Base-by-base conservation (phyloP, 257 asterid genomes). In the Solanum megistacrolobum region DNA sequence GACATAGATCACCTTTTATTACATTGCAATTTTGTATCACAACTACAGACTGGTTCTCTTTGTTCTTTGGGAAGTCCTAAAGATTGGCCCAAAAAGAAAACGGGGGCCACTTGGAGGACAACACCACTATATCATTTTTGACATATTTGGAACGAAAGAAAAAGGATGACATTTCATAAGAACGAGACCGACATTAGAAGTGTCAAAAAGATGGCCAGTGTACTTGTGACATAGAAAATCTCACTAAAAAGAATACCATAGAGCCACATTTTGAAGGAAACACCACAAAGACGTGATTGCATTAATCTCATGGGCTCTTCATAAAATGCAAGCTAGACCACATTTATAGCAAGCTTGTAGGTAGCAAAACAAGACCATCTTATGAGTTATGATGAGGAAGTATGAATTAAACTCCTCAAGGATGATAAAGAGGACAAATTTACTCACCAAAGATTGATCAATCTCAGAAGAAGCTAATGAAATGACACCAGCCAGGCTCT, bases 401-500 rank as follows among this genome's bases (percentile, higher is more conserved):
- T 18, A 82, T 48, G 69, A 82, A 29, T 48, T 82, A 18, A 81
- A 55, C n/a, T 81, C 29, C 85, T 81, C 78, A 11, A 25, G 60
- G 34, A 86, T 55, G 36, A 32, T 87, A 85, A 46, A 41, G 16
- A 84, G 84, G 84, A 83, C 52, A 73, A 8, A 68, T n/a, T 48
- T n/a, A 90, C 95, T 89, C 72, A 96, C 99, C 96, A 95, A 89
- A 89, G 98, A 92, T 69, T 93, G 92, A 88, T 95, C 98, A 52
- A 96, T 93, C 91, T 94, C 96, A 21, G 94, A 91, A 84, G 98
- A 93, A 83, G 98, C 95, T 92, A 97, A 88, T 72, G 98, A 93
- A 86, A 97, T 89, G 88, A 94, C 94, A 87, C 98, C 98, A 88
- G 98, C 98, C 83, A 97, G 92, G 87, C 98, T 90, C 93, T 97